Base-by-base conservation (phyloP, 1,139 yeast genomes). In the Candida gigantensis region DNA sequence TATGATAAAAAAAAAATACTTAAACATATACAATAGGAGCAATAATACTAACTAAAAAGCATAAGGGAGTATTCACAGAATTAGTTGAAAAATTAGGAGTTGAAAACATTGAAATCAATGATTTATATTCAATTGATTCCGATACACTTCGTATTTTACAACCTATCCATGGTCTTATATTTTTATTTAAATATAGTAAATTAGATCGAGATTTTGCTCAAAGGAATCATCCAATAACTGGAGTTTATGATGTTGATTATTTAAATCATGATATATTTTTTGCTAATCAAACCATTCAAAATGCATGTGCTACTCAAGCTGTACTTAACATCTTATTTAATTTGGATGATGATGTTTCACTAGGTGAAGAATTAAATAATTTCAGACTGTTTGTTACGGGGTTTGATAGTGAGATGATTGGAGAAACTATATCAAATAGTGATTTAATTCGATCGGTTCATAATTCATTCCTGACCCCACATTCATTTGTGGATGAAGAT, bases 241-340 rank as follows among this genome's bases (percentile, higher is more conserved):
- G 84, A 0, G 55, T 46, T 6, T 77, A 70, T 46, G 79, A 73
- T 42, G 45, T 46, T 1, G 57, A 63, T 2, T 69, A 67, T 43
- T 65, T 60, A 33, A 53, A 57, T 1, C 52, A 62, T 5, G 60
- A 58, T 6, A 54, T 79, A 9, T 81, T 79, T 53, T 82, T 82
- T 53, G 87, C 87, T 5, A 72, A 72, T 38, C 89, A 82, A 53
- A 75, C 77, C 24, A 79, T 81, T 35, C 81, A 79, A 47, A 80
- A 82, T 51, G 87, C 89, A 1, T 82, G 89, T 57, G 89, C 84
- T n/a, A 82, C 89, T 1, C 86, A 79, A 50, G 89, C 89, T 0
- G 81, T 82, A n/a, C 60, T 82, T 39, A 79, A 81, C 40, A 58
- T 80, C 9, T 58, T 82, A 36, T 52, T 82, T 42, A 68, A 71